Evolutionary conservation across 805 yeast species (phyloP).

Genomic region (Hanseniaspora occidentalis): DNA sequence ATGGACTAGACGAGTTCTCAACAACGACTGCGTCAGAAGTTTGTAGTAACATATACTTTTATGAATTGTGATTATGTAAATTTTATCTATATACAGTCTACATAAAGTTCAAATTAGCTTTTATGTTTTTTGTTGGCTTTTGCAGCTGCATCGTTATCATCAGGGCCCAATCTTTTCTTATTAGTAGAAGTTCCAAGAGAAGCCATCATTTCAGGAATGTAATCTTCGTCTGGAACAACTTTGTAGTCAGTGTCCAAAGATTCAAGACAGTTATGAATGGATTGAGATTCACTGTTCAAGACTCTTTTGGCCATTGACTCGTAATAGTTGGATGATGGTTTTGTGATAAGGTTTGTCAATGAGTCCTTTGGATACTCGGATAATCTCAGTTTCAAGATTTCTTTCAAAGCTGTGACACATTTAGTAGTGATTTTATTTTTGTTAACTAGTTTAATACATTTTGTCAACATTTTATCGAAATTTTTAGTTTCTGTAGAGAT

Average conservation of each 20-base stretch:
- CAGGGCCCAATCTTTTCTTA: too few species aligned
- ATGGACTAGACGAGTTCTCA: too few species aligned
- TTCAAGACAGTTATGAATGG: slow-evolving; percentile 31
- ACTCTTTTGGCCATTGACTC: slow-evolving; percentile 42
- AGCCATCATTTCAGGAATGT: not conserved
- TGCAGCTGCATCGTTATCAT: too few species aligned
- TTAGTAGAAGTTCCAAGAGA: too few species aligned
- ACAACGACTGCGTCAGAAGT: too few species aligned
- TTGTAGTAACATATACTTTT: too few species aligned
- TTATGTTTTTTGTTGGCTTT: too few species aligned
- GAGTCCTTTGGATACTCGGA: slow-evolving; percentile 36
- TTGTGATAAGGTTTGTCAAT: slow-evolving; percentile 16
- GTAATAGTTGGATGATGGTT: slow-evolving; percentile 10
- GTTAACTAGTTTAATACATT: slow-evolving; percentile 29
- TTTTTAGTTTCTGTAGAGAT: not conserved
- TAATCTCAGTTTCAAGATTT: slow-evolving; percentile 18
- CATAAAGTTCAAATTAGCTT: too few species aligned
- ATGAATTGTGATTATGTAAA: too few species aligned
- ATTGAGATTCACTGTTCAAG: slow-evolving; percentile 41
- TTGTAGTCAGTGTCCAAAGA: slow-evolving; percentile 8
- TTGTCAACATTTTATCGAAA: slow-evolving; percentile 21
- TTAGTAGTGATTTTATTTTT: slow-evolving; percentile 47
- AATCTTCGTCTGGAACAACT: not conserved
- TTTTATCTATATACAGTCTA: too few species aligned
- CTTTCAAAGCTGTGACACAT: slow-evolving; percentile 18